These are phyloP conservation scores for Trichosporon ovoides DNA, from an alignment of 1,284 basidiomycete species.

Conservation along the genomic window DNA sequence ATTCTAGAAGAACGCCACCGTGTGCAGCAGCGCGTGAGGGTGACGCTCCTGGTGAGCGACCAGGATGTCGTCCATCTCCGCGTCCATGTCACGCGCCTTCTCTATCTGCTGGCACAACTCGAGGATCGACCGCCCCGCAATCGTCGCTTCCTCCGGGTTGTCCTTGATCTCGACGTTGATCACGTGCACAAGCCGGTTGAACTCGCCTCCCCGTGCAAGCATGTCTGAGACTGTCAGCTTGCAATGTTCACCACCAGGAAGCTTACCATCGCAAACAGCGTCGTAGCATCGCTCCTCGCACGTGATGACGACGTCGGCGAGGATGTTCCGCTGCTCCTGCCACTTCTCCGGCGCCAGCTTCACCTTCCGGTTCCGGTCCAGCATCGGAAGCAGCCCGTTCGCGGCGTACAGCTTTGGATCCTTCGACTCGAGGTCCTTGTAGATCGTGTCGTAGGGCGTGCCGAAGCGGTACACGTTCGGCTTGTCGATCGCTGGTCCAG, in stretches of 20 bases:
- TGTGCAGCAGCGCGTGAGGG: slow-evolving; percentile 87
- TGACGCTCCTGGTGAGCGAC: slow-evolving; percentile 78
- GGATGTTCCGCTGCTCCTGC: slow-evolving; percentile 74
- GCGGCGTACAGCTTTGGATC: slow-evolving; percentile 87
- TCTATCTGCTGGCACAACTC: slow-evolving; percentile 93
- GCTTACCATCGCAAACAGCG: slow-evolving; percentile 95
- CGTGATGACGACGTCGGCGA: slow-evolving; percentile 94
- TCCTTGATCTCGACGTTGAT: slow-evolving; percentile 99
- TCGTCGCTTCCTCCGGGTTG: slow-evolving; percentile 95
- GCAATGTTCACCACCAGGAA: too few relatives aligned
- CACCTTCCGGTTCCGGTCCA: slow-evolving; percentile 89
- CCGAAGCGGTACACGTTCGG: slow-evolving; percentile 97
- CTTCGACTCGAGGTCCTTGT: slow-evolving; percentile 81
- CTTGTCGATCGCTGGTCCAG: slow-evolving; percentile 92
- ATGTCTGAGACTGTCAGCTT: slow-evolving; percentile 60
- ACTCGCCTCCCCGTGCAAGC: slow-evolving; percentile 79
- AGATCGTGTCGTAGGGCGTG: slow-evolving; percentile 96
- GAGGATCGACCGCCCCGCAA: slow-evolving; percentile 91
- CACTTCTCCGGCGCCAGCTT: slow-evolving; percentile 93
- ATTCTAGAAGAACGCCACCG: slow-evolving; percentile 73
- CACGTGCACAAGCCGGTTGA: slow-evolving; percentile 88
- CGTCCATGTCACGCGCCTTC: slow-evolving; percentile 75
- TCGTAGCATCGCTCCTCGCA: slow-evolving; percentile 99
- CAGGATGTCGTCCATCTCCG: slow-evolving; percentile 82
- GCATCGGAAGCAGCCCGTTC: slow-evolving; percentile 94